Evolutionary conservation across 2,329 filamentous ascomycete genomes (phyloP).

Genomic region (Phaeophleospora eucalypticola): DNA sequence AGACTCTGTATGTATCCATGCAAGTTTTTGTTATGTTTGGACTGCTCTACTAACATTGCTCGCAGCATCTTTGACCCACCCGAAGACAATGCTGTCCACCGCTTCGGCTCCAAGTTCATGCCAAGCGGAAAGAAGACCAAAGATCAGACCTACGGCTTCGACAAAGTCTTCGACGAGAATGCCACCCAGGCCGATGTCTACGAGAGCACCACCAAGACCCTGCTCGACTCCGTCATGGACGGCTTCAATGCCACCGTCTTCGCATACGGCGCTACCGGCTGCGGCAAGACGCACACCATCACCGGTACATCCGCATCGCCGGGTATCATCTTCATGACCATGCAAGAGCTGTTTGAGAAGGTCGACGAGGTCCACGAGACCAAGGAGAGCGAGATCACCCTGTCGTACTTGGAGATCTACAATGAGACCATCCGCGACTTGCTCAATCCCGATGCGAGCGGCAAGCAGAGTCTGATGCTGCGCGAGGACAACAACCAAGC

Average conservation of each 20-base stretch:
- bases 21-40: background rate
- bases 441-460: slow-evolving; percentile 52
- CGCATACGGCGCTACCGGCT: slow-evolving; percentile 94
- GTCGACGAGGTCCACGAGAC: slow-evolving; percentile 82
- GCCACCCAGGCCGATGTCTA: slow-evolving; percentile 90
- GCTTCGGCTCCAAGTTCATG: slow-evolving; percentile 72
- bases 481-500: slow-evolving; percentile 91
- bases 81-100: slow-evolving; percentile 87
- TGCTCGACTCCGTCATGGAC: slow-evolving; percentile 93
- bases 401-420: slow-evolving; percentile 97
- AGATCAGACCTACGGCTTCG: slow-evolving; percentile 96
- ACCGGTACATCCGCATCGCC: slow-evolving; percentile 82
- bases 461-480: slow-evolving; percentile 79
- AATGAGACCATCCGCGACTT: slow-evolving; percentile 98
- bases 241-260: slow-evolving; percentile 99
- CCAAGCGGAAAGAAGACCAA: slow-evolving; percentile 84
- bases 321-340: slow-evolving; percentile 96
- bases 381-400: slow-evolving; percentile 82
- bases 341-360: slow-evolving; percentile 98
- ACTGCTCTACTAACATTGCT: slow-evolving; percentile 11
- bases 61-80: slow-evolving; percentile 91
- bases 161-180: slow-evolving; percentile 94
- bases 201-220: slow-evolving; percentile 79
- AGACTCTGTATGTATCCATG: slow-evolving; percentile 69
- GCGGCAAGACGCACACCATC: slow-evolving; percentile 98